Evolutionary conservation across 2,329 filamentous ascomycete species (phyloP).

Genomic region (Diaporthe ilicicola): DNA sequence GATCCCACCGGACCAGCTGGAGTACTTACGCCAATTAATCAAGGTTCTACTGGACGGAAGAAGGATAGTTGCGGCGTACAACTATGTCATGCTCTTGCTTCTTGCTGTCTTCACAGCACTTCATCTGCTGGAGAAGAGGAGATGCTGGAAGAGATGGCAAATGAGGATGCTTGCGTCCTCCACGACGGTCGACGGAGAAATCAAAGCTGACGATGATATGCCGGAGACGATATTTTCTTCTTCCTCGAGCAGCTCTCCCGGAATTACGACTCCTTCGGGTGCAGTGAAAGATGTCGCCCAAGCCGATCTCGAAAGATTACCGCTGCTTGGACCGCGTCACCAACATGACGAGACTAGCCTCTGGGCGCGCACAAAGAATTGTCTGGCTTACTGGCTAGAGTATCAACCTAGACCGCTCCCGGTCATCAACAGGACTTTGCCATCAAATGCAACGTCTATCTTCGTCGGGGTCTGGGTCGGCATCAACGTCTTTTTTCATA

Average conservation of each 20-base stretch:
- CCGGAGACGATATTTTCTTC: constrained; percentile 37
- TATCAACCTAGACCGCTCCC: constrained; percentile 67
- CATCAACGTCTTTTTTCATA: constrained; percentile 66
- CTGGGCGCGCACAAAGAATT: background rate
- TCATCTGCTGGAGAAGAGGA: constrained; percentile 39
- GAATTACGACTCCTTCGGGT: constrained; percentile 38
- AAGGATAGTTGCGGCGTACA: constrained; percentile 44
- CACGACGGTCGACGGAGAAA: background rate
- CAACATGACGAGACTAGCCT: background rate
- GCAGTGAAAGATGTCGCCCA: constrained; percentile 37
- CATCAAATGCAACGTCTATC: constrained; percentile 64
- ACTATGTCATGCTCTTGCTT: constrained; percentile 42
- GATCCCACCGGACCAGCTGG: constrained; percentile 42
- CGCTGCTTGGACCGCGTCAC: constrained; percentile 39
- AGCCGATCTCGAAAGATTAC: constrained; percentile 46
- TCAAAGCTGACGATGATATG: background rate
- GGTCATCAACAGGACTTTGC: constrained; percentile 63
- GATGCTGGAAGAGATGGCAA: constrained; percentile 38
- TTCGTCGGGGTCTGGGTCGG: constrained; percentile 59
- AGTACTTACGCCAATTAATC: constrained; percentile 46
- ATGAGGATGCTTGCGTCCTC: constrained; percentile 25
- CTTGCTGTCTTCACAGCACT: constrained; percentile 41
- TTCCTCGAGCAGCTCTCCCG: constrained; percentile 46
- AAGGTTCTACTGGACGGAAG: constrained; percentile 44
- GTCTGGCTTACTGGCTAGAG: constrained; percentile 48